phyloP scores from a whole-genome alignment of 176 grass and related monocot species.

The Urochloa ruziziensis region DNA sequence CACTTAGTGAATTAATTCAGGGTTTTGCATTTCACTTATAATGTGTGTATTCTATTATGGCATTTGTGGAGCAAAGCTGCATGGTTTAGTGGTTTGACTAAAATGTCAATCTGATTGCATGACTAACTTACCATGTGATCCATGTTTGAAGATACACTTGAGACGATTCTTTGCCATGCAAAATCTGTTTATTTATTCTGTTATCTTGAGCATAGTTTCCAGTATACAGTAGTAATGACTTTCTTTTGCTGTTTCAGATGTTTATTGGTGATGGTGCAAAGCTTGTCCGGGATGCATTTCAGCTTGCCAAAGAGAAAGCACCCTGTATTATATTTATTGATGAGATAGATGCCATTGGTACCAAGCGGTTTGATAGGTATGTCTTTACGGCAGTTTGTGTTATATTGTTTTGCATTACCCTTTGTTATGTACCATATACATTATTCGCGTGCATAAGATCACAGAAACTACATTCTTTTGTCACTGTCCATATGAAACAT shows the following conservation, averaged over 20 bases:
- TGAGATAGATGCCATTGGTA: constrained; percentile 95
- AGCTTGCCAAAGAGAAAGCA: constrained; percentile 91
- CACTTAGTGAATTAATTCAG: not conserved
- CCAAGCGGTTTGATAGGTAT: constrained; percentile 89
- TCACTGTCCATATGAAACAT: not conserved
- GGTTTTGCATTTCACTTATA: not conserved
- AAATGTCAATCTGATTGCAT: not conserved
- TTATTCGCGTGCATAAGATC: not conserved
- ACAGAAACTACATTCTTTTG: not conserved
- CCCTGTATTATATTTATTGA: constrained; percentile 96
- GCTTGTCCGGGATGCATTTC: constrained; percentile 90
- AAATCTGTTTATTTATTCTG: not conserved
- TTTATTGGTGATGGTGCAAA: constrained; percentile 95
- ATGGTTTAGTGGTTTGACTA: not conserved
- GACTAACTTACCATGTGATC: not conserved
- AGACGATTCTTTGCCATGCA: not conserved
- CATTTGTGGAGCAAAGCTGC: not conserved
- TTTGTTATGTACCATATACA: not conserved
- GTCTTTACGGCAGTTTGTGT: not conserved
- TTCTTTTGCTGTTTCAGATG: constrained; percentile 52
- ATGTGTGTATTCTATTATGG: not conserved
- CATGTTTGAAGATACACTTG: not conserved
- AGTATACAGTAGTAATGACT: not conserved
- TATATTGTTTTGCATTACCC: not conserved
- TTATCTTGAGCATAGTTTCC: constrained; percentile 15